Evolutionary conservation across 2,329 filamentous ascomycete genomes (phyloP), one percentile per base, ranked within the genome.

Genomic region (Lecanicillium sp.): DNA sequence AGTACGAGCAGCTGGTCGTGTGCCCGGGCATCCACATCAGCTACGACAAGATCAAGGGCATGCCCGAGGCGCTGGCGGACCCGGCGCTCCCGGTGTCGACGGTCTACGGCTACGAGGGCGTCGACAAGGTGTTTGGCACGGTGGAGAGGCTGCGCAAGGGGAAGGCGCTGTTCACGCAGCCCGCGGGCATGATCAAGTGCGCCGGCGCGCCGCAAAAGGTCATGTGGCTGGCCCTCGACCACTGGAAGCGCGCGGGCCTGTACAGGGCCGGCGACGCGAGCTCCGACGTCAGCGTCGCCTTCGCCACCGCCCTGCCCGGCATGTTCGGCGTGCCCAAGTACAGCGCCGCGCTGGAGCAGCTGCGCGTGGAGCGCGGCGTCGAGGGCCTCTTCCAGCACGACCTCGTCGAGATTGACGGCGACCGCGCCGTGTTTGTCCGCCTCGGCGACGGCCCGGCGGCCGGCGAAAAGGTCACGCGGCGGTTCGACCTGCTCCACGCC

Each of bases 281-380:
- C 5, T 77, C 74, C 0, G 56, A 68, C 2, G 71, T 81, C 56
- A 66, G 72, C 19, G 74, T 81, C 51, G 69, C 60, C 53, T 81
- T 79, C 51, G 77, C 77, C 5, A 80, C 78, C 0, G 77, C 70
- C 0, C 64, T 78, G 3, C 74, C 75, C 0, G 63, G 61, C 45
- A 81, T 81, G 78, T 81, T 81, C 48, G 78, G 73, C 37, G 77
- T 81, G 30, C 73, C 77, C 50, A 81, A 81, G 63, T 81, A 81
- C 59, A 75, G 67, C 57, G 70, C 69, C 23, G 67, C 65, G 44
- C 69, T 81, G 1, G 75, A 81, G 51, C 62, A 71, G 54, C 62
- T 81, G 57, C 71, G 78, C 3, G 57, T 70, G 58, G 70, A 79
- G 58, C 63, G 77, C 9, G 72, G 71, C 3, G 78, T 81, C 2